Base-by-base conservation (phyloP, 352 stramenopile genomes). In the Globisporangium iwayamae region DNA sequence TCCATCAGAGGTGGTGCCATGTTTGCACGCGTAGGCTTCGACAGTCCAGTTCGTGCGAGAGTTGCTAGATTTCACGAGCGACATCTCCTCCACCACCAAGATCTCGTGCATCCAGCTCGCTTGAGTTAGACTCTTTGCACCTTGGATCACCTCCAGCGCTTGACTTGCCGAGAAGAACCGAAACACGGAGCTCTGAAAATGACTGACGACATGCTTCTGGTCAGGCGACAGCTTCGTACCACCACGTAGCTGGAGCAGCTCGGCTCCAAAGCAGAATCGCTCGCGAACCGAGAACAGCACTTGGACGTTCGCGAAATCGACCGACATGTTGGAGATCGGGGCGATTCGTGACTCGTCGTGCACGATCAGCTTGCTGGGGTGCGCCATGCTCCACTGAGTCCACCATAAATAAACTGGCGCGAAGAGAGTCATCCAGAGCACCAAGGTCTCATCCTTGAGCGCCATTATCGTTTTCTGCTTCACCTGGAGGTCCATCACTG, bases 341-440 rank as follows among this genome's bases (percentile, higher is more conserved):
- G 80, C 82, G 66, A 94, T 81, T 14, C 73, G 78, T 25, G 83
- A 64, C 62, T 85, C 71, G 32, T 84, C 74, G 13, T 70, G 48
- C 5, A 75, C 45, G 39, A 85, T 52, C 22, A 73, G 51, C 57
- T 89, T 91, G 53, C 74, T 86, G 4, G 86, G 86, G 58, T 93
- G 84, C 16, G 67, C 85, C 30, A 79, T 46, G 65, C 86, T 90
- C 87, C 87, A 95, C 47, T 85, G 75, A 39, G 90, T 90, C 83
- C 85, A 96, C 87, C 87, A 96, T 48, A 87, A 66, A 63, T 90
- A 94, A 10, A 95, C 74, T 25, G 87, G 87, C 6, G 80, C 76
- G 58, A 92, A 79, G 2, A 96, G 67, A 53, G 73, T 86, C 79
- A 92, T 93, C 85, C 85, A 91, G 59, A 78, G 75, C 10, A 85